These are phyloP conservation scores for Ophiobolus disseminans DNA, from an alignment of 2,329 filamentous ascomycete genomes.

Conservation along the genomic window DNA sequence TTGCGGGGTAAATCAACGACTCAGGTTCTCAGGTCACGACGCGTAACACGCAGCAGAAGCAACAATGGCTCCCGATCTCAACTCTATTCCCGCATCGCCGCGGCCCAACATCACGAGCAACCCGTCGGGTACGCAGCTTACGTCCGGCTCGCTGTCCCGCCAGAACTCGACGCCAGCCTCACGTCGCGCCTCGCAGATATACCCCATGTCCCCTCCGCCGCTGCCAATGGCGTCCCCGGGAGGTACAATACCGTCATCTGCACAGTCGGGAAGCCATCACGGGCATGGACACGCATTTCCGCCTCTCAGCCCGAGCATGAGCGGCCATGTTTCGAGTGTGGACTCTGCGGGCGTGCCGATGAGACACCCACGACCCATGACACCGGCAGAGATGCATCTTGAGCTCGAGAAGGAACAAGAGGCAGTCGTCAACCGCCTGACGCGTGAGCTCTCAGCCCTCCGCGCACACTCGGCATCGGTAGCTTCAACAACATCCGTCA, in stretches of 20 bases:
- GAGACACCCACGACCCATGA: slow-evolving; percentile 85
- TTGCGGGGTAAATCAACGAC: no score
- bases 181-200: slow-evolving; percentile 50
- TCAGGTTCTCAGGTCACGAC: slow-evolving; percentile 5
- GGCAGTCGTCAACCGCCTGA: slow-evolving; percentile 91
- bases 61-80: slow-evolving; percentile 59
- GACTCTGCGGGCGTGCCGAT: slow-evolving; percentile 68
- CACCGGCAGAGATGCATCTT: slow-evolving; percentile 84
- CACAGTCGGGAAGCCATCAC: slow-evolving; percentile 29
- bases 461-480: slow-evolving; percentile 71
- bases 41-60: background rate
- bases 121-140: slow-evolving; percentile 24
- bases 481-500: slow-evolving; percentile 58
- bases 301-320: slow-evolving; percentile 44
- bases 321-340: slow-evolving; percentile 32
- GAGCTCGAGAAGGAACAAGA: slow-evolving; percentile 96
- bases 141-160: slow-evolving; percentile 36
- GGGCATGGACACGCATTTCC: slow-evolving; percentile 43
- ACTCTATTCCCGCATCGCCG: slow-evolving; percentile 52
- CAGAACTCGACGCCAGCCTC: slow-evolving; percentile 33
- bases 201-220: slow-evolving; percentile 56
- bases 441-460: slow-evolving; percentile 85
- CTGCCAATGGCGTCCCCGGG: slow-evolving; percentile 50
- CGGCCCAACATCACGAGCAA: slow-evolving; percentile 29
- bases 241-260: slow-evolving; percentile 31